These are phyloP conservation scores for Chamaecrista fasciculata DNA, from an alignment of 306 rosid species.

Conservation along the genomic window DNA sequence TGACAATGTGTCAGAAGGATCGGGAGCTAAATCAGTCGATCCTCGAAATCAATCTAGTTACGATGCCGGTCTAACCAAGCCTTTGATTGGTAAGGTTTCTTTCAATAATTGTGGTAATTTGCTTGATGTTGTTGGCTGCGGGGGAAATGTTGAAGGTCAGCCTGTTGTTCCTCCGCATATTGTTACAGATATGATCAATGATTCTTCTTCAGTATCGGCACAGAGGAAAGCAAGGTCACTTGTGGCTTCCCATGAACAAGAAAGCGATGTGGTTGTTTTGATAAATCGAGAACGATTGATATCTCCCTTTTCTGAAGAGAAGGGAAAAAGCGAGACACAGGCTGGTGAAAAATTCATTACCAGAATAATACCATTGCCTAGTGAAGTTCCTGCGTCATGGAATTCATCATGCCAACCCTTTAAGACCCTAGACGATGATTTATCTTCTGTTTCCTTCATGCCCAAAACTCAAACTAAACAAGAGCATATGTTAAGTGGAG, in stretches of 20 bases:
- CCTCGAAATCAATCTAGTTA: slow-evolving; percentile 32
- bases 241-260: slow-evolving; percentile 36
- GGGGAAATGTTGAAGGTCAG: slow-evolving; percentile 16
- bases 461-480: slow-evolving; percentile 45
- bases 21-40: slow-evolving; percentile 22
- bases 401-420: slow-evolving; percentile 36
- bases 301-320: slow-evolving; percentile 32
- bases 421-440: slow-evolving; percentile 36
- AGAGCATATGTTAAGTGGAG: slow-evolving; percentile 38
- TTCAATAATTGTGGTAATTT: slow-evolving; percentile 64
- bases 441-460: slow-evolving; percentile 38
- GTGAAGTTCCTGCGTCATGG: slow-evolving; percentile 42
- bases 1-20: slow-evolving; percentile 22
- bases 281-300: slow-evolving; percentile 30
- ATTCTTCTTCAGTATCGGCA: slow-evolving; percentile 36
- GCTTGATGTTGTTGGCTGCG: slow-evolving; percentile 43
- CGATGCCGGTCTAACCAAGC: slow-evolving; percentile 30
- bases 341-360: slow-evolving; percentile 29
- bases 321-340: slow-evolving; percentile 26
- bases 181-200: slow-evolving; percentile 33
- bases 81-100: slow-evolving; percentile 36
- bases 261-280: slow-evolving; percentile 37
- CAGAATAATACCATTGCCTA: slow-evolving; percentile 33
- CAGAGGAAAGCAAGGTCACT: slow-evolving; percentile 37
- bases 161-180: slow-evolving; percentile 29